phyloP scores from a whole-genome alignment of 768 basidiomycete genomes.

The Russula brevipes region DNA sequence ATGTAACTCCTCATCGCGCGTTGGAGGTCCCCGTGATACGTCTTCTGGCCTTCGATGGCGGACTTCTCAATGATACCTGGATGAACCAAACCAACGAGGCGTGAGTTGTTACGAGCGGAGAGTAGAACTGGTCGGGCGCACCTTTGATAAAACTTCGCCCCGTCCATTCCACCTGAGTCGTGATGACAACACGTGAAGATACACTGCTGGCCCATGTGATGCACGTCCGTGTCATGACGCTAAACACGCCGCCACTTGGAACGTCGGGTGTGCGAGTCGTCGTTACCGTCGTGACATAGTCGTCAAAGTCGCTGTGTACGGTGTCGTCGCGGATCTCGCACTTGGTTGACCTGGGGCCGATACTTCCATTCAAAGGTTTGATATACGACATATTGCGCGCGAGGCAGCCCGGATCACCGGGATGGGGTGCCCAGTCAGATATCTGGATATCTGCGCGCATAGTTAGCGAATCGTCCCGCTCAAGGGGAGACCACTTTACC shows the following conservation, averaged over 20 bases:
- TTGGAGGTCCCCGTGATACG: slow-evolving; percentile 79
- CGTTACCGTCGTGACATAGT: slow-evolving; percentile 76
- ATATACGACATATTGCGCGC: slow-evolving; percentile 93
- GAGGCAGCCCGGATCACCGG: slow-evolving; percentile 60
- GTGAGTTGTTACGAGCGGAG: neutral
- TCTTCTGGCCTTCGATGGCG: slow-evolving; percentile 86
- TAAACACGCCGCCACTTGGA: slow-evolving; percentile 87
- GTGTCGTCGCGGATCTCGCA: slow-evolving; percentile 92
- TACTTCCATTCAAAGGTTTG: slow-evolving; percentile 79
- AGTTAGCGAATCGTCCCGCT: neutral
- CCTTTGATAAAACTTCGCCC: slow-evolving; percentile 96
- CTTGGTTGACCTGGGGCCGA: slow-evolving; percentile 93
- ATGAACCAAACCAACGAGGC: neutral
- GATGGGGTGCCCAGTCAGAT: slow-evolving; percentile 83
- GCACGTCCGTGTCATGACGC: slow-evolving; percentile 92
- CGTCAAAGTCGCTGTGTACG: slow-evolving; percentile 73
- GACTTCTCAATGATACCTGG: slow-evolving; percentile 91
- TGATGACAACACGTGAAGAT: slow-evolving; percentile 75
- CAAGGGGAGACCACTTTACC: slow-evolving; percentile 48
- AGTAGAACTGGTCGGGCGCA: slow-evolving; percentile 32
- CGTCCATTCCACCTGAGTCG: slow-evolving; percentile 92
- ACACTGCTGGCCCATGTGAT: slow-evolving; percentile 87
- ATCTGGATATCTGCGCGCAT: slow-evolving; percentile 76
- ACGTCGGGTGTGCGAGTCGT: slow-evolving; percentile 93
- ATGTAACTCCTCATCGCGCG: slow-evolving; percentile 85